Percentiles rank a stretch among this genome's conserved stretches.
phyloP scores from a whole-genome alignment of 257 asterid genomes.

The Verbena officinalis region DNA sequence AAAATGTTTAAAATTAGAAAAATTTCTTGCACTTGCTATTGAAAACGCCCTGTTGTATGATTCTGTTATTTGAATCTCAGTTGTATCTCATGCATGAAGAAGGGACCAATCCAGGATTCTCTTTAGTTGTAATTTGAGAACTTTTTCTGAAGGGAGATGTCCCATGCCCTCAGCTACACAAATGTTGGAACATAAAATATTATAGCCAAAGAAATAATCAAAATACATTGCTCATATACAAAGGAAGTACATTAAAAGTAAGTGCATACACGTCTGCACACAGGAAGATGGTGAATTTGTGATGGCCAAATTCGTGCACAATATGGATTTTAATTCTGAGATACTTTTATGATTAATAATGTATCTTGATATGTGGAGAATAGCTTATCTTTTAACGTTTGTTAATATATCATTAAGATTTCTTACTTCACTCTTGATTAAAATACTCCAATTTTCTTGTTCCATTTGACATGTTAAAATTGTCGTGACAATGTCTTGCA shows the following conservation, averaged over 20 bases:
- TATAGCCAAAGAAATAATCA: background rate
- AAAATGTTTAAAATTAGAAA: background rate
- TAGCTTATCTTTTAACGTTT: background rate
- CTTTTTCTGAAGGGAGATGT: background rate
- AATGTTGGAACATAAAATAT: background rate
- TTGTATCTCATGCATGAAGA: background rate
- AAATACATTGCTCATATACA: background rate
- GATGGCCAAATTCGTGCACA: background rate
- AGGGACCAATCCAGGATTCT: background rate
- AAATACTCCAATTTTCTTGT: background rate
- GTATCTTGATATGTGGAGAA: no score
- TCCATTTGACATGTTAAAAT: conserved; percentile 2
- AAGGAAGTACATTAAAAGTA: background rate
- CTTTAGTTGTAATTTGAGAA: background rate
- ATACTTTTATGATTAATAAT: background rate
- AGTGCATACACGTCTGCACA: background rate
- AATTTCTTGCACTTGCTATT: background rate
- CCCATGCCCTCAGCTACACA: background rate
- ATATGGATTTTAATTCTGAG: background rate
- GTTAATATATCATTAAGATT: background rate
- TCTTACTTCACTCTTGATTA: background rate
- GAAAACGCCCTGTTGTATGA: background rate
- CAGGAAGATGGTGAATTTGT: background rate
- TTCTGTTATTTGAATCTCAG: background rate
- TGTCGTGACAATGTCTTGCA: background rate